Percentiles rank a stretch among this genome's conserved stretches.
Evolutionary conservation across 257 asterid genomes (phyloP).

Genomic region (Nicotiana noctiflora): DNA sequence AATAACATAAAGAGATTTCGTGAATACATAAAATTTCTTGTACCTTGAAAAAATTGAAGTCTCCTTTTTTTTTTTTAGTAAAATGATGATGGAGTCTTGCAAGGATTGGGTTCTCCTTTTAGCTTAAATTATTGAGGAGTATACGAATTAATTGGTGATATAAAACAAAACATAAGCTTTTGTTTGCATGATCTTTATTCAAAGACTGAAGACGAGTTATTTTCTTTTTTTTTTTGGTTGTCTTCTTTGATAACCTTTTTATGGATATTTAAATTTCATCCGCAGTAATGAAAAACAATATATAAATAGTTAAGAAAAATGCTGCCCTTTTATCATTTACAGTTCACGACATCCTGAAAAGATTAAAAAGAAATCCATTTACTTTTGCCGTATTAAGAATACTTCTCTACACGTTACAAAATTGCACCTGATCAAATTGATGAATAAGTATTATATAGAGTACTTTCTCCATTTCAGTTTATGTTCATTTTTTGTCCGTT

Average conservation of each 20-base stretch:
- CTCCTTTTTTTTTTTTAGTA: neutral
- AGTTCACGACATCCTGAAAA: neutral
- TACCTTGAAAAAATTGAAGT: neutral
- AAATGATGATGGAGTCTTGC: neutral
- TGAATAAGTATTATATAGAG: neutral
- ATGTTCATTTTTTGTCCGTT: too few relatives aligned
- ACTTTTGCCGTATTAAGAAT: neutral
- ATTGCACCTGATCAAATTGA: neutral
- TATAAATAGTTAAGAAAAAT: neutral
- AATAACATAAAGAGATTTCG: neutral
- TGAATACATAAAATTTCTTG: neutral
- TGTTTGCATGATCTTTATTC: neutral
- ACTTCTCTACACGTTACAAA: neutral
- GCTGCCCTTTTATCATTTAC: neutral
- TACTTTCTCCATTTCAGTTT: too few relatives aligned
- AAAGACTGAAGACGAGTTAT: neutral
- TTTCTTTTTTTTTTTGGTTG: neutral
- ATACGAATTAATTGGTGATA: neutral
- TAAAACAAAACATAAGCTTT: neutral
- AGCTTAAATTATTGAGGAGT: neutral
- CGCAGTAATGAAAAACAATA: neutral
- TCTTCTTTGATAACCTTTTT: neutral
- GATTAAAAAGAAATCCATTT: neutral
- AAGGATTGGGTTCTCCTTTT: neutral
- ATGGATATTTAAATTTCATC: neutral